Base-by-base conservation (phyloP, 306 rosid species). In the Ammopiptanthus mongolicus region DNA sequence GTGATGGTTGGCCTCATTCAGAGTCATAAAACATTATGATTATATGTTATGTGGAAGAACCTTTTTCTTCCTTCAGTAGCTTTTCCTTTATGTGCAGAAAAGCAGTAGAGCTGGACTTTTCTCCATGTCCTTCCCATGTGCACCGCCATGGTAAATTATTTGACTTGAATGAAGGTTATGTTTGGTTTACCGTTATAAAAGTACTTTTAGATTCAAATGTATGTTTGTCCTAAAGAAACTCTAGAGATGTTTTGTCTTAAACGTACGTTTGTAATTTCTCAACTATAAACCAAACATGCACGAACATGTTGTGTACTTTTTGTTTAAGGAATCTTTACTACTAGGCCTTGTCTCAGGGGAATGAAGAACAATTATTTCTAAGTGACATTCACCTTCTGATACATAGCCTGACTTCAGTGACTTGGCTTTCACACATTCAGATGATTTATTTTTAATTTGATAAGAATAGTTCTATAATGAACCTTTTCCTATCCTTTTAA, bases 101-200 rank as follows among this genome's bases (percentile, higher is more conserved):
- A 70, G 80, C 33, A 68, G 63, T 68, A 12, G 41, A 28, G 7
- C 29, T 44, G 59, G 66, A 81, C 66, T 79, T 81, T 83, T 87
- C 66, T 84, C 78, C 73, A 70, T 85, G 88, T 67, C 89, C 64
- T 74, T 37, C 25, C 82, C 88, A 87, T 74, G 83, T 89, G 91
- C 85, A 66, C 53, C 84, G 11, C 33, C 65, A 52, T 29, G 48
- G 31, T 72, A 67, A 46, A 74, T 82, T 78, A 75, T 82, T 86
- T 79, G 13, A 25, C 60, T 76, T 80, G 72, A 78, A 70, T 56
- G 50, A n/a, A n/a, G n/a, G n/a, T n/a, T n/a, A n/a, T n/a, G n/a
- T n/a, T n/a, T n/a, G n/a, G n/a, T n/a, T n/a, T n/a, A n/a, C n/a
- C n/a, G n/a, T n/a, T n/a, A n/a, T n/a, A n/a, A n/a, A n/a, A n/a